These are phyloP conservation scores for Gynochthodes officinalis DNA, from an alignment of 257 asterid species.

Conservation along the genomic window DNA sequence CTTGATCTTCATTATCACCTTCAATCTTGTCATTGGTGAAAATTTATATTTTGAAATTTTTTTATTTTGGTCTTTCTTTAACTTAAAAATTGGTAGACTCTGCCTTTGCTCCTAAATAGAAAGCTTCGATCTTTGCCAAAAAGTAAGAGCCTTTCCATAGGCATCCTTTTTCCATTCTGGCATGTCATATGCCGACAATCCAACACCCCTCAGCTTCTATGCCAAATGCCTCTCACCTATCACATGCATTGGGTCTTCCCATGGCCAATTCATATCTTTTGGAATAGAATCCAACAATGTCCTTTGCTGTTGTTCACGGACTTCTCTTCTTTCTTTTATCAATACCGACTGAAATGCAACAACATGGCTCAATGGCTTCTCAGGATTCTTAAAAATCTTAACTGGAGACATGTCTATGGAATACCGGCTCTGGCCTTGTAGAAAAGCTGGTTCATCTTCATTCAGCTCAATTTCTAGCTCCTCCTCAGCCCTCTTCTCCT, in stretches of 20 bases:
- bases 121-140: conserved; percentile 92
- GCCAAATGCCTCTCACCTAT: conserved; percentile 97
- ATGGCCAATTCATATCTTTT: conserved; percentile 91
- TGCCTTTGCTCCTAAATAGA: conserved; percentile 89
- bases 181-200: conserved; percentile 94
- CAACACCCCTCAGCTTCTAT: conserved; percentile 93
- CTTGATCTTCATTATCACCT: no score
- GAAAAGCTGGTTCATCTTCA: conserved; percentile 85
- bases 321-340: conserved; percentile 93
- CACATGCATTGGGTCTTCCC: conserved; percentile 99
- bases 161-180: conserved; percentile 99
- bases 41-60: no score
- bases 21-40: no score
- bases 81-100: conserved; percentile 81
- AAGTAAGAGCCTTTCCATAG: conserved; percentile 81
- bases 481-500: conserved; percentile 90
- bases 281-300: conserved; percentile 96
- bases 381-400: conserved; percentile 89
- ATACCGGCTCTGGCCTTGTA: conserved; percentile 83
- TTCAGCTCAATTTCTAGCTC: conserved; percentile 92
- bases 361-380: conserved; percentile 91
- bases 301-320: conserved; percentile 89
- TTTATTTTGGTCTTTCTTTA: conserved; percentile 90
- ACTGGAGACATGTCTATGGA: conserved; percentile 90
- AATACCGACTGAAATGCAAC: conserved; percentile 91